phyloP scores from a whole-genome alignment of 2,329 filamentous ascomycete species.

The Dactylellina haptotyla region DNA sequence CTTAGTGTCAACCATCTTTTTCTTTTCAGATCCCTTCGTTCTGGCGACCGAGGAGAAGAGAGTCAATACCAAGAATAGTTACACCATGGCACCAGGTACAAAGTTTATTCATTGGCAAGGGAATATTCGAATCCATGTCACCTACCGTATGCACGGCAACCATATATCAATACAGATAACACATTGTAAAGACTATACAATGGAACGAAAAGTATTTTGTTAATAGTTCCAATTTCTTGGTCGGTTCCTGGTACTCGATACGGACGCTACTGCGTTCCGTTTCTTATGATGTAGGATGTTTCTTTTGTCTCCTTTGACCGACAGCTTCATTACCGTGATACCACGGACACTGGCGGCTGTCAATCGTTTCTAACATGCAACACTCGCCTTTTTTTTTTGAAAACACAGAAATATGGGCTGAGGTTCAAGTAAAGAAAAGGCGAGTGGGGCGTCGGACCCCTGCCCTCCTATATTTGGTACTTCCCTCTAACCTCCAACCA shows the following conservation, averaged over 20 bases:
- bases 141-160: constrained; percentile 21
- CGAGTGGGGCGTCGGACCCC: constrained; percentile 21
- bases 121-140: constrained; percentile 28
- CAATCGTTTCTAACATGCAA: constrained; percentile 17
- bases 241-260: no score
- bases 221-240: neutral
- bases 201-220: no score
- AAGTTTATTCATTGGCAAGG: constrained; percentile 35
- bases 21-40: neutral
- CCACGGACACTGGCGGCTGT: constrained; percentile 8
- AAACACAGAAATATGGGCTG: constrained; percentile 35
- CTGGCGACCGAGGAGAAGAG: constrained; percentile 15
- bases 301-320: constrained; percentile 30
- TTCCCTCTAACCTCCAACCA: constrained; percentile 13
- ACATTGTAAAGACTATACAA: neutral
- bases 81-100: constrained; percentile 51
- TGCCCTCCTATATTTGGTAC: constrained; percentile 1
- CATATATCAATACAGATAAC: neutral
- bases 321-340: constrained; percentile 41
- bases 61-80: constrained; percentile 45
- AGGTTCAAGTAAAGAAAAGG: constrained; percentile 14
- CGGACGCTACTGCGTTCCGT: no score
- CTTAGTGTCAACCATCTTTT: constrained; percentile 14
- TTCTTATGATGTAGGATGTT: neutral
- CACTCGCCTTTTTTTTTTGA: neutral